Percentiles rank a stretch among this genome's conserved stretches.
Evolutionary conservation across 2,329 filamentous ascomycete genomes (phyloP).

Genomic region (Penicillium sumatraense): DNA sequence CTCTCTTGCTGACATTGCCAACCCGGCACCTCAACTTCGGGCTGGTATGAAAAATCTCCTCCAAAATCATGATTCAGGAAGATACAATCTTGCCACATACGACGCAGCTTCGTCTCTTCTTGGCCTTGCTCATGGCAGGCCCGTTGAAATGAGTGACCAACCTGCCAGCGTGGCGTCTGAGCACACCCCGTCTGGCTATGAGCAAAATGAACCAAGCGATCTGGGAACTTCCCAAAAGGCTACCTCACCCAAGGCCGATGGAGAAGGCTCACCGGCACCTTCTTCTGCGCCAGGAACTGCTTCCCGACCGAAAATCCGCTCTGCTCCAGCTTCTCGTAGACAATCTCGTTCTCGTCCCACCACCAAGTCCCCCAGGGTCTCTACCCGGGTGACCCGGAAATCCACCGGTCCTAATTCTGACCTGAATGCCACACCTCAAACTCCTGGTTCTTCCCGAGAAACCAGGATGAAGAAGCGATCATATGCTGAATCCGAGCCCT

Average conservation of each 20-base stretch:
- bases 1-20: not conserved
- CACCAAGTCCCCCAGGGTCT: not conserved
- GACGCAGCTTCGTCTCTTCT: conserved; percentile 23
- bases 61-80: not conserved
- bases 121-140: conserved; percentile 9
- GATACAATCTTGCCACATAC: not conserved
- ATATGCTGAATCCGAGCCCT: conserved; percentile 13
- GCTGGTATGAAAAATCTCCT: conserved; percentile 2
- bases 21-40: not conserved
- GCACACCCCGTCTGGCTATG: not conserved
- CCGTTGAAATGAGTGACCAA: conserved; percentile 2
- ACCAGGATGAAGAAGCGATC: conserved; percentile 17
- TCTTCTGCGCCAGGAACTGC: conserved; percentile 2
- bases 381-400: not conserved
- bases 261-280: not conserved
- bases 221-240: not conserved
- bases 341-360: not conserved
- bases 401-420: conserved; percentile 5
- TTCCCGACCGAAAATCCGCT: conserved; percentile 9
- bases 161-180: not conserved
- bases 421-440: conserved; percentile 1
- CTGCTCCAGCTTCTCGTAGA: conserved; percentile 9
- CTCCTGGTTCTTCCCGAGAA: not conserved
- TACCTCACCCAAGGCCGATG: not conserved
- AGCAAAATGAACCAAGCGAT: not conserved